Conservation (phyloP, 768 basidiomycete genomes). For the Tulasnella sp. region DNA sequence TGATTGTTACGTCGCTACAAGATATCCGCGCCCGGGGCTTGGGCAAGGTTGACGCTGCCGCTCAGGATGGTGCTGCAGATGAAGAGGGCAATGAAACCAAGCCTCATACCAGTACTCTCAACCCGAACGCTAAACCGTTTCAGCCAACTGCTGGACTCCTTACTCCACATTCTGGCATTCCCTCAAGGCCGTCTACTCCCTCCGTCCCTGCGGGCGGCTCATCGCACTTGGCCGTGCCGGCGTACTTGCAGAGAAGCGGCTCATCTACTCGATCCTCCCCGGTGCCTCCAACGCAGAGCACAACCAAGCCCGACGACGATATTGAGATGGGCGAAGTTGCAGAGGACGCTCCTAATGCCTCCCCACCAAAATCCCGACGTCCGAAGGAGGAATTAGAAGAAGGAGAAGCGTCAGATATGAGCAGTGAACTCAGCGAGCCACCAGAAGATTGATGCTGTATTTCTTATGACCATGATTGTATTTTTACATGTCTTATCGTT, state of each 20-base stretch:
- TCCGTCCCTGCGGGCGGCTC: conserved; percentile 3
- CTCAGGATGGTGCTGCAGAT: neutral
- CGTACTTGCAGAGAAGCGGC: neutral
- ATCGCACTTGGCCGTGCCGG: neutral
- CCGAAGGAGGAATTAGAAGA: conserved; percentile 69
- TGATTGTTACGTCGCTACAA: conserved; percentile 8
- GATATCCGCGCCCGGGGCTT: conserved; percentile 20
- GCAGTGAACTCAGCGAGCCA: conserved; percentile 17
- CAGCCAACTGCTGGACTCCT: conserved; percentile 31
- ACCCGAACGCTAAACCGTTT: conserved; percentile 38
- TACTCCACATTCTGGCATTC: conserved; percentile 6
- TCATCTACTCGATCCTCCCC: conserved; percentile 29
- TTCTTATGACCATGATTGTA: neutral
- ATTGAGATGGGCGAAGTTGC: conserved; percentile 92
- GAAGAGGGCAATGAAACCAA: conserved; percentile 10
- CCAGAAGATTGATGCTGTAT: conserved; percentile 16
- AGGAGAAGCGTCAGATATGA: conserved; percentile 55
- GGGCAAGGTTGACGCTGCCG: conserved; percentile 9
- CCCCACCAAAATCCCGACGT: conserved; percentile 33
- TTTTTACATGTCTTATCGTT: neutral
- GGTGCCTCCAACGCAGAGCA: conserved; percentile 26
- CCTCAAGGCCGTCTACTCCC: conserved; percentile 19
- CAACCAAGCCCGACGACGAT: conserved; percentile 46
- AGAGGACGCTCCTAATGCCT: conserved; percentile 49
- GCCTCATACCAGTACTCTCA: conserved; percentile 28